Evolutionary conservation across 306 rosid genomes (phyloP).

Genomic region (Senna siamea): DNA sequence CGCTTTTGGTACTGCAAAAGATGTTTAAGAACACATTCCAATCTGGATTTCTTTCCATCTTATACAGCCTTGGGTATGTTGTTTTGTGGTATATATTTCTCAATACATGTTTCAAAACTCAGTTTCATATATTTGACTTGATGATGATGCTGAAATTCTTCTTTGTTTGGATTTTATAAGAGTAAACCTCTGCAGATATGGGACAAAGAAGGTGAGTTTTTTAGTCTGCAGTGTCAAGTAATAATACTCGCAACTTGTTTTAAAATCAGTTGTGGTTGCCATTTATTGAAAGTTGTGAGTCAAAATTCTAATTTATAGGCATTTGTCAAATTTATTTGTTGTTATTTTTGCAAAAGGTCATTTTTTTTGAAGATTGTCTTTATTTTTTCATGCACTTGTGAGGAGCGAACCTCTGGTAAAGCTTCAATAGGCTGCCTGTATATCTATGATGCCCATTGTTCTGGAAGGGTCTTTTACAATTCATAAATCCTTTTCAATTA

Average conservation of each 20-base stretch:
- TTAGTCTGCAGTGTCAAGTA: neutral
- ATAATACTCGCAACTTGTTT: slow-evolving; percentile 13
- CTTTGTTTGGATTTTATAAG: slow-evolving; percentile 47
- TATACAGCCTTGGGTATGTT: slow-evolving; percentile 93
- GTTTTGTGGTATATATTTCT: slow-evolving; percentile 5
- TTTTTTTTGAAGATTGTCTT: too few species aligned
- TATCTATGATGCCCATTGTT: neutral
- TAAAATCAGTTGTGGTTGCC: too few species aligned
- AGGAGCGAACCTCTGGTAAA: slow-evolving; percentile 13
- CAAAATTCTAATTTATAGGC: too few species aligned
- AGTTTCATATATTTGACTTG: too few species aligned
- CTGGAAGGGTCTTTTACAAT: neutral
- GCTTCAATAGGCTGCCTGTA: neutral
- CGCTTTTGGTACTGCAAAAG: slow-evolving; percentile 41
- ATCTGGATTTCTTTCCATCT: slow-evolving; percentile 91
- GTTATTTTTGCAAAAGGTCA: too few species aligned
- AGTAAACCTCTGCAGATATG: slow-evolving; percentile 98
- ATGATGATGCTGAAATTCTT: slow-evolving; percentile 36
- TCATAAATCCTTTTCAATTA: neutral
- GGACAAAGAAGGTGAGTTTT: slow-evolving; percentile 92
- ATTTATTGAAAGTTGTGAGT: too few species aligned
- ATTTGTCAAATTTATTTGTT: too few species aligned
- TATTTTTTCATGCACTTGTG: too few species aligned
- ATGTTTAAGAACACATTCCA: slow-evolving; percentile 99
- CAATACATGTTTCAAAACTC: neutral